Evolutionary conservation across 495 filamentous ascomycete species (phyloP).

Genomic region (Paragyromitra xinjiangensis): DNA sequence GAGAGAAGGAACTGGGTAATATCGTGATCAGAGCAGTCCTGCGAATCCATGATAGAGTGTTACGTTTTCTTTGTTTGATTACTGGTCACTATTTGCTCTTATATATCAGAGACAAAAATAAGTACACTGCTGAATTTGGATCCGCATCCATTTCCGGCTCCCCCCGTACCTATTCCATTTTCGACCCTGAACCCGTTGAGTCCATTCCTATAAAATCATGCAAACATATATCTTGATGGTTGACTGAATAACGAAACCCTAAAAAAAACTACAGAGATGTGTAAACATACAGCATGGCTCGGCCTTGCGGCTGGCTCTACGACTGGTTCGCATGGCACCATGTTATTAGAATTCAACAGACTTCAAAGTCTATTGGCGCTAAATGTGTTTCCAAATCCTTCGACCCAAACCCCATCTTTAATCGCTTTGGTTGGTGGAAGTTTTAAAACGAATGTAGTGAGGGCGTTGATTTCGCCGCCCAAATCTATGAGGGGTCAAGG

Average conservation of each 20-base stretch:
- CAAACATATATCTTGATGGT: background rate
- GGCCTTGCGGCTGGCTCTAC: background rate
- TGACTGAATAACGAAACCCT: background rate
- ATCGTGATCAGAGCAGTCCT: background rate
- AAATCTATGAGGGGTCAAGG: background rate
- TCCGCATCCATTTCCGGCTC: background rate
- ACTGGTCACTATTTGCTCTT: background rate
- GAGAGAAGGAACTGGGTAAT: background rate
- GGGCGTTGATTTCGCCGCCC: background rate
- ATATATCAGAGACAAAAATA: background rate
- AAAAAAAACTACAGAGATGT: conserved; percentile 2
- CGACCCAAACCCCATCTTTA: conserved; percentile 1
- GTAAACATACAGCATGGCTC: conserved; percentile 10
- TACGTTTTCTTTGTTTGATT: background rate
- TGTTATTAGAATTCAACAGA: conserved; percentile 3
- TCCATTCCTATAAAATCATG: background rate
- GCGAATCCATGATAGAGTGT: background rate
- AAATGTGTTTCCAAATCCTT: conserved; percentile 4
- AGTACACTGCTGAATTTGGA: background rate
- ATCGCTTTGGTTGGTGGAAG: conserved; percentile 5
- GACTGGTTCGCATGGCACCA: background rate
- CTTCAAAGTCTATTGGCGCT: background rate
- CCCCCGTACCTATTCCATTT: background rate
- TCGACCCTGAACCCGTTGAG: background rate
- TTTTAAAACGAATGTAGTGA: background rate